Conservation (phyloP, 2,329 filamentous ascomycete species). For the Aspergillus aculeatinus region DNA sequence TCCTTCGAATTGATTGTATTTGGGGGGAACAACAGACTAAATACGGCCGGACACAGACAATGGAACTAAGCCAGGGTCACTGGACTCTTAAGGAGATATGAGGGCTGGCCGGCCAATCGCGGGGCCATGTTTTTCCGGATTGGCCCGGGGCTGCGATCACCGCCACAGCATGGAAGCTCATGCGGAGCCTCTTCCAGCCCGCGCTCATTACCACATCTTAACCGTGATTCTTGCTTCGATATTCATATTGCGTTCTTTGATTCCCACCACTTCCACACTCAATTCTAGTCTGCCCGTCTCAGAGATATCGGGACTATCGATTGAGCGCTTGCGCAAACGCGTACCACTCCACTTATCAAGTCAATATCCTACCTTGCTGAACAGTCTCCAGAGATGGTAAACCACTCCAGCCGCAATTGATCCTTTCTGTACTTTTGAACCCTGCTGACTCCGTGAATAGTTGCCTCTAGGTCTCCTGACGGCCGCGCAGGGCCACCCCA, state of each 20-base stretch:
- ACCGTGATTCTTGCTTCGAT: background rate
- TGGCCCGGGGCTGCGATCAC: constrained; percentile 12
- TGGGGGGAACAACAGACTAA: background rate
- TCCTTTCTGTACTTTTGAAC: background rate
- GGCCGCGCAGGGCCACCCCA: constrained; percentile 94
- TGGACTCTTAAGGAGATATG: background rate
- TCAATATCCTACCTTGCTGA: constrained; percentile 1
- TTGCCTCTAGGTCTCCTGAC: constrained; percentile 78
- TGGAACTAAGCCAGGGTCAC: background rate
- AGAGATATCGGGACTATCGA: background rate
- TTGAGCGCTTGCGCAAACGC: background rate
- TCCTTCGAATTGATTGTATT: background rate
- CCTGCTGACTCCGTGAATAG: constrained; percentile 36
- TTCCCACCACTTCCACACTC: background rate
- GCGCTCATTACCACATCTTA: constrained; percentile 3
- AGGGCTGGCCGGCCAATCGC: constrained; percentile 7
- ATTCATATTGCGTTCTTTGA: background rate
- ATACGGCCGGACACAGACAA: background rate
- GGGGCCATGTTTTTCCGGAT: constrained; percentile 13
- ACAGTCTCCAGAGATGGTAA: background rate
- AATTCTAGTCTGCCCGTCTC: background rate
- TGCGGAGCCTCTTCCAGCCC: constrained; percentile 13
- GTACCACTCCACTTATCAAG: background rate
- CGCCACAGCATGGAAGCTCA: constrained; percentile 9
- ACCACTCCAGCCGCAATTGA: no score